Evolutionary conservation across 345 rosid species (phyloP).

Genomic region (Balakata baccata): DNA sequence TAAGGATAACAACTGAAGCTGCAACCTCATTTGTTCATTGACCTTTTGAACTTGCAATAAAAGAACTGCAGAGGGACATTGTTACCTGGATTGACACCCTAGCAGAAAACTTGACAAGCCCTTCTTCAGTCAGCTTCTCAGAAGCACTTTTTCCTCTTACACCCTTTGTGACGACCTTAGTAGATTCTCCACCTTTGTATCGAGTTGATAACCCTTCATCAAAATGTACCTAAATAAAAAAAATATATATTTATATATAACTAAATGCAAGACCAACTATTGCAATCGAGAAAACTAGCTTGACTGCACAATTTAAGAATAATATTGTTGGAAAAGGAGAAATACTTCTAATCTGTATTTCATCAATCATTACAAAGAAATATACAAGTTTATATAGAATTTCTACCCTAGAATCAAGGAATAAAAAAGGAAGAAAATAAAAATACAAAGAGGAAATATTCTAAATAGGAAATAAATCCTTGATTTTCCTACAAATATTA

Average conservation of each 20-base stretch:
- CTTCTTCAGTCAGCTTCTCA: conserved; percentile 85
- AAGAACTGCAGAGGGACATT: neutral
- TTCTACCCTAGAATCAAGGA: too few species aligned
- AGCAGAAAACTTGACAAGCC: conserved; percentile 77
- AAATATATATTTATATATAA: conserved; percentile 12
- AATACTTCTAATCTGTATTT: too few species aligned
- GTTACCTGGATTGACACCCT: conserved; percentile 82
- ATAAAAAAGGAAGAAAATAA: too few species aligned
- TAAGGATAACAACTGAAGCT: neutral
- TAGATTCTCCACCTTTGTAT: conserved; percentile 65
- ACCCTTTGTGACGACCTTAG: conserved; percentile 63
- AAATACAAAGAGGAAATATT: too few species aligned
- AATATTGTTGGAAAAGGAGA: too few species aligned
- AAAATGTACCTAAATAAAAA: conserved; percentile 68
- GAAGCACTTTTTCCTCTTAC: conserved; percentile 69
- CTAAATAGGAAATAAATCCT: too few species aligned
- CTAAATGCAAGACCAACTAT: conserved; percentile 4
- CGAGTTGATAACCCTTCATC: conserved; percentile 89
- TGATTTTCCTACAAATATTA: too few species aligned
- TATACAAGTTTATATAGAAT: too few species aligned
- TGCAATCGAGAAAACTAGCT: conserved; percentile 7
- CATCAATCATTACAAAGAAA: too few species aligned
- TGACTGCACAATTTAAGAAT: neutral
- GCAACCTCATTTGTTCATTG: neutral
- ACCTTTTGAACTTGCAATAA: neutral